These are phyloP conservation scores for Hymenoscyphus fructigenus DNA, from an alignment of 2,329 filamentous ascomycete genomes.

Conservation along the genomic window DNA sequence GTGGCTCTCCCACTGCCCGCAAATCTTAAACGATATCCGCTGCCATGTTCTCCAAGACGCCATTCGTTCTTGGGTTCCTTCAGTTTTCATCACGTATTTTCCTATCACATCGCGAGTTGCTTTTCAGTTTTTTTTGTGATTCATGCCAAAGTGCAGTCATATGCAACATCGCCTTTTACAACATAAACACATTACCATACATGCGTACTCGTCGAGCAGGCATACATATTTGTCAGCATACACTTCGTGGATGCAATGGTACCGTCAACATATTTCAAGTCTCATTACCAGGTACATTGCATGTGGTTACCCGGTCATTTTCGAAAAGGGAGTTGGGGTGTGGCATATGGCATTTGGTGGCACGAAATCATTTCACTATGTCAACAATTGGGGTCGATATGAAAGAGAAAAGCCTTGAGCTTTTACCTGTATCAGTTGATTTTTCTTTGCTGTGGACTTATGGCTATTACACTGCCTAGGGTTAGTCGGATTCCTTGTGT, in stretches of 20 bases:
- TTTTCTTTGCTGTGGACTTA: conserved; percentile 27
- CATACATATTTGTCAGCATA: conserved; percentile 35
- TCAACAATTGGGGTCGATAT: conserved; percentile 31
- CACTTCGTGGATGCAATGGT: conserved; percentile 28
- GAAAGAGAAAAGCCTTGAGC: conserved; percentile 24
- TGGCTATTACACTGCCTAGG: conserved; percentile 26
- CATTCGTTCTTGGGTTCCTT: neutral
- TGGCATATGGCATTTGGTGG: conserved; percentile 27
- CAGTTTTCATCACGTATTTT: conserved; percentile 5
- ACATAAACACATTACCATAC: conserved; percentile 27
- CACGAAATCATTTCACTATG: conserved; percentile 34
- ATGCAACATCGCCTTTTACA: conserved; percentile 27
- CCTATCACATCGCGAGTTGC: conserved; percentile 2
- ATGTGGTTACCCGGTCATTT: conserved; percentile 28
- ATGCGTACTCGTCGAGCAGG: conserved; percentile 28
- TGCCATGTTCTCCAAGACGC: neutral
- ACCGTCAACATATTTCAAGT: conserved; percentile 34
- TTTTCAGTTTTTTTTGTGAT: conserved; percentile 13
- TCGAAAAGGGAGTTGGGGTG: conserved; percentile 20
- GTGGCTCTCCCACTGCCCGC: conserved; percentile 34
- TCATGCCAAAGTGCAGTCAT: conserved; percentile 21
- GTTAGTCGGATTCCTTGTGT: conserved; percentile 26
- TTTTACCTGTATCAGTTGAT: conserved; percentile 31
- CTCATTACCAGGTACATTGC: conserved; percentile 31
- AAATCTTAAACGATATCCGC: conserved; percentile 25